Conservation (phyloP, 2,329 filamentous ascomycete species). For the Colletotrichum kahawae region DNA sequence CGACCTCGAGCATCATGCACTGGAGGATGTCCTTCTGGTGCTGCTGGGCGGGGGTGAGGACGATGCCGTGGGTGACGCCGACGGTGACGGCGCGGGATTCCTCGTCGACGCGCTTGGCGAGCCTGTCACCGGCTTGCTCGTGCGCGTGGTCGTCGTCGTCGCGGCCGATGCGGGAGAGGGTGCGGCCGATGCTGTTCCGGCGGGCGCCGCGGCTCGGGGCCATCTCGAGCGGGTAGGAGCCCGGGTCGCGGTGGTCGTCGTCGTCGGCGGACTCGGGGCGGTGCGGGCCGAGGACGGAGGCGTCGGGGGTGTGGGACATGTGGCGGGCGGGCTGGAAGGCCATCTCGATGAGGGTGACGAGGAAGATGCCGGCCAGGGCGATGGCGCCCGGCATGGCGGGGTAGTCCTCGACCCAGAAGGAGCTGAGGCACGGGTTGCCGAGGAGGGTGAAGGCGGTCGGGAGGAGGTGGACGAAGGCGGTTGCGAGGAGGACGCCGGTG, state of each 20-base stretch:
- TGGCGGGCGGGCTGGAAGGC: slow-evolving; percentile 53
- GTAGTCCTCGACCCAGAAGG: slow-evolving; percentile 78
- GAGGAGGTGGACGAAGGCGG: slow-evolving; percentile 79
- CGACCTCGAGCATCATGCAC: slow-evolving; percentile 78
- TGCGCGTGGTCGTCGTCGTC: not conserved
- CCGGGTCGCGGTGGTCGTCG: not conserved
- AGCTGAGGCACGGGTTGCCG: slow-evolving; percentile 70
- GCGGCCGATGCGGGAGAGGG: slow-evolving; percentile 5
- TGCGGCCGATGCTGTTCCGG: slow-evolving; percentile 2
- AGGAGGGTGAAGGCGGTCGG: slow-evolving; percentile 70
- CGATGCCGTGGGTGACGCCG: slow-evolving; percentile 15
- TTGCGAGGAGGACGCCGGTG: slow-evolving; percentile 76
- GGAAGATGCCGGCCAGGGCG: slow-evolving; percentile 77
- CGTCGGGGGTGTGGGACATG: slow-evolving; percentile 32
- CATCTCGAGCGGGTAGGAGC: not conserved
- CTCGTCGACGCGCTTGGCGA: slow-evolving; percentile 27
- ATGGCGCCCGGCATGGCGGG: slow-evolving; percentile 80
- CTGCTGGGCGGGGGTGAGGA: slow-evolving; percentile 56
- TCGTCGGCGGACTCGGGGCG: slow-evolving; percentile 1
- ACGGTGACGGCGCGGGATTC: not conserved
- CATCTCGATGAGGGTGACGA: slow-evolving; percentile 84
- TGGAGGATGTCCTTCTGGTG: slow-evolving; percentile 72
- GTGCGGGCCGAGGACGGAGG: slow-evolving; percentile 5
- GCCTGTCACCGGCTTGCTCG: not conserved
- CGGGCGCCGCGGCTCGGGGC: not conserved